A percentile compares a stretch with the other conserved stretches of the same genome.
Evolutionary conservation across 163 green algal genomes (phyloP).

Genomic region (Coccomyxa subellipsoidea): DNA sequence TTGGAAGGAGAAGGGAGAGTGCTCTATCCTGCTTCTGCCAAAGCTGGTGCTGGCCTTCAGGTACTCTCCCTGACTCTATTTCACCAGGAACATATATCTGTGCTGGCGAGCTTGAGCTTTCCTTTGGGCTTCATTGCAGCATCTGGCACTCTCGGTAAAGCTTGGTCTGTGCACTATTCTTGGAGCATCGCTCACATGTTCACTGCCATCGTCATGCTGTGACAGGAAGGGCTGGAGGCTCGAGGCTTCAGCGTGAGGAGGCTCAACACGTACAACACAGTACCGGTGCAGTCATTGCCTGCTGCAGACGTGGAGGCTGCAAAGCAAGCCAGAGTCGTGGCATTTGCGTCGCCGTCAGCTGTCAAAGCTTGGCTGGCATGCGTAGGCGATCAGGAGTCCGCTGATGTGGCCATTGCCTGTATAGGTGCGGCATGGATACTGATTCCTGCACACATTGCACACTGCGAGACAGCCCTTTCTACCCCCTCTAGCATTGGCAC

Average conservation of each 20-base stretch:
- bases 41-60: constrained; percentile 70
- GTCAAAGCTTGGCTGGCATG: constrained; percentile 84
- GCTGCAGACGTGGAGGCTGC: constrained; percentile 47
- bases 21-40: constrained; percentile 87
- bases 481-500: neutral
- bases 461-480: neutral
- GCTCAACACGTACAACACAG: constrained; percentile 90
- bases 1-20: constrained; percentile 42
- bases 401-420: constrained; percentile 63
- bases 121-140: no score
- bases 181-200: neutral
- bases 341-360: constrained; percentile 85
- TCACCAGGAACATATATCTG: neutral
- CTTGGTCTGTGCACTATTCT: neutral
- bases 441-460: neutral
- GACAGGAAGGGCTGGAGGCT: constrained; percentile 63
- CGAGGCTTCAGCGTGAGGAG: constrained; percentile 74
- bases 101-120: neutral
- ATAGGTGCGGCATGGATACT: constrained; percentile 47
- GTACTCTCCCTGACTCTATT: constrained; percentile 1
- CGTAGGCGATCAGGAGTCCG: constrained; percentile 39
- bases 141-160: no score
- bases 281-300: constrained; percentile 46
- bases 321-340: constrained; percentile 61
- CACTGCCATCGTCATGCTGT: neutral